Base-by-base conservation (phyloP, 2,329 filamentous ascomycete species). In the Ceratocystis eucalypticola region DNA sequence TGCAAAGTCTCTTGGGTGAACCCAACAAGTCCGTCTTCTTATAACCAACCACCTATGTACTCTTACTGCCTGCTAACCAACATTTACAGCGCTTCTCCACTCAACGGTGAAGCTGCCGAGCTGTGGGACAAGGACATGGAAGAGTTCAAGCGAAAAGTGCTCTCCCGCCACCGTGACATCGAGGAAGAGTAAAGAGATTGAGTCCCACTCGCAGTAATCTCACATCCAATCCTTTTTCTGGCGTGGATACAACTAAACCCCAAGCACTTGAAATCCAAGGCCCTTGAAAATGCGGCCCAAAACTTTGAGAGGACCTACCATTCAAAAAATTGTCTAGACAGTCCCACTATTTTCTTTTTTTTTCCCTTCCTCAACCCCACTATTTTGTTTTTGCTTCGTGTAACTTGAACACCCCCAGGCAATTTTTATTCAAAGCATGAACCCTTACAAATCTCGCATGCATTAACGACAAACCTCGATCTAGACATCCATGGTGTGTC, bases 31-130 rank as follows among this genome's bases (percentile, higher is more conserved):
- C 79, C 76, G 89, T 79, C 57, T 64, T 8, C 41, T n/a, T 4
- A 5, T 46, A 8, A 7, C 22, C 5, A 20, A 25, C 28, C 17
- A 4, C 28, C 15, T 15, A 22, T 48, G 12, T 1, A 37, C n/a
- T 30, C 10, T 33, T 2, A 64, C n/a, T 33, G 5, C 12, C 65
- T 65, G 65, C 72, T 73, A 70, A 71, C 64, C 33, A 6, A 20
- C 6, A 3, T 44, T 33, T 61, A 67, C 69, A 97, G 93, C 76
- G 85, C 94, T 68, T 96, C 91, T 70, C 94, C 94, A 1, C 80
- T 99, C 70, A 99, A 99, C 72, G 95, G 91, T 68, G 92, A 99
- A 76, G 94, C 94, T 37, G 94, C 95, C 17, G 89, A 96, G 75
- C 82, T 99, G 53, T 99, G 94, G 92, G 93, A 96, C 75, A 91